Evolutionary conservation across 2,329 filamentous ascomycete genomes (phyloP).

Genomic region (Aphanocladium album): DNA sequence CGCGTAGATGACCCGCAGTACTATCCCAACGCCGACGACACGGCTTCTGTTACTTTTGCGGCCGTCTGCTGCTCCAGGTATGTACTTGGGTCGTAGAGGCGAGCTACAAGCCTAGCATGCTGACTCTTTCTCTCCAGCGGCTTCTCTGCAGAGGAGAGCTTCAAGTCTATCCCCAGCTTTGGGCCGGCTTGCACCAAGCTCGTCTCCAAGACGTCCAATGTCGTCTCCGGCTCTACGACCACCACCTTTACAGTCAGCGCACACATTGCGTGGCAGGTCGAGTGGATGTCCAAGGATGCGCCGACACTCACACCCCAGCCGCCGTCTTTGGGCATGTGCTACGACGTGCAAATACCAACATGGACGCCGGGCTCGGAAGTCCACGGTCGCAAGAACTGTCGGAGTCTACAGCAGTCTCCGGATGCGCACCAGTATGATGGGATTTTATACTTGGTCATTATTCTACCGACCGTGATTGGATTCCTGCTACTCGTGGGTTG

Average conservation of each 20-base stretch:
- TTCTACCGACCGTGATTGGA: background rate
- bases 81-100: background rate
- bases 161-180: background rate
- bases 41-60: background rate
- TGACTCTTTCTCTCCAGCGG: background rate
- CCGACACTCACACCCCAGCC: background rate
- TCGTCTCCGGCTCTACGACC: background rate
- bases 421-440: background rate
- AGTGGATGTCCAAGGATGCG: background rate
- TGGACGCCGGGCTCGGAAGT: constrained; percentile 1
- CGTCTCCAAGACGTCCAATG: background rate
- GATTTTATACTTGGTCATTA: background rate
- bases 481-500: background rate
- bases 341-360: constrained; percentile 1
- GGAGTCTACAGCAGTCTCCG: background rate
- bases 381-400: background rate
- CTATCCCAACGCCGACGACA: background rate
- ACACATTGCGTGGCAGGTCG: background rate
- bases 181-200: constrained; percentile 2
- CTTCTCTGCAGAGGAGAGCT: background rate
- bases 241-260: background rate
- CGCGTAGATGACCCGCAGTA: background rate
- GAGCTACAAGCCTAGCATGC: background rate
- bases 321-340: background rate
- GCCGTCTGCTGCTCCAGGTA: constrained; percentile 3